Evolutionary conservation across 257 asterid species (phyloP).

Genomic region (Nemophila menziesii): DNA sequence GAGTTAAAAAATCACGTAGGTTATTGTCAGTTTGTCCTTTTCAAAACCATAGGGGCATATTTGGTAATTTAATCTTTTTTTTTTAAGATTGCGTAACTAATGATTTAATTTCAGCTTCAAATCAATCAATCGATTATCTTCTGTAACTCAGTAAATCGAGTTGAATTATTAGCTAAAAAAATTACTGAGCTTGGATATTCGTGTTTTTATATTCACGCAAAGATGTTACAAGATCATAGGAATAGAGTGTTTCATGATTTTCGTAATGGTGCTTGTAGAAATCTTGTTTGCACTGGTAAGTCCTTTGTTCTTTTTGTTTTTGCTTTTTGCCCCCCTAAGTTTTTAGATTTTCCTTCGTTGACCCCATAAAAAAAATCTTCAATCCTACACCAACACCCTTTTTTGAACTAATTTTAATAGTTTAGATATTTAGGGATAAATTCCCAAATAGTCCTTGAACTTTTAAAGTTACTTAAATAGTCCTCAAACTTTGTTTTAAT

Average conservation of each 20-base stretch:
- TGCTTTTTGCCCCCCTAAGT: neutral
- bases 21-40: too few relatives aligned
- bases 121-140: slow-evolving; percentile 70
- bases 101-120: slow-evolving; percentile 46
- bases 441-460: too few relatives aligned
- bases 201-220: slow-evolving; percentile 75
- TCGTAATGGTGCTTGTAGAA: slow-evolving; percentile 77
- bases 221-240: slow-evolving; percentile 76
- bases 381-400: too few relatives aligned
- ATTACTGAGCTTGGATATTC: slow-evolving; percentile 77
- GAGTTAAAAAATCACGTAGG: too few relatives aligned
- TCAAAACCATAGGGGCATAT: too few relatives aligned
- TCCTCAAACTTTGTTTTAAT: too few relatives aligned
- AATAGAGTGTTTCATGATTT: slow-evolving; percentile 77
- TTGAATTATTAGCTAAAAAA: slow-evolving; percentile 68
- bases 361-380: too few relatives aligned
- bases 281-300: slow-evolving; percentile 77
- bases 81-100: slow-evolving; percentile 1
- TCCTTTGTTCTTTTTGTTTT: neutral
- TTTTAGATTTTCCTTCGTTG: too few relatives aligned
- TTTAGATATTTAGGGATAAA: too few relatives aligned
- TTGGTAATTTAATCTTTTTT: too few relatives aligned
- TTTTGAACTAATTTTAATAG: too few relatives aligned
- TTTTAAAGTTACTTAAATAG: too few relatives aligned
- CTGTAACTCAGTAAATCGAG: slow-evolving; percentile 75